Base-by-base conservation (phyloP, 2,329 filamentous ascomycete genomes). In the Xylaria sp. region DNA sequence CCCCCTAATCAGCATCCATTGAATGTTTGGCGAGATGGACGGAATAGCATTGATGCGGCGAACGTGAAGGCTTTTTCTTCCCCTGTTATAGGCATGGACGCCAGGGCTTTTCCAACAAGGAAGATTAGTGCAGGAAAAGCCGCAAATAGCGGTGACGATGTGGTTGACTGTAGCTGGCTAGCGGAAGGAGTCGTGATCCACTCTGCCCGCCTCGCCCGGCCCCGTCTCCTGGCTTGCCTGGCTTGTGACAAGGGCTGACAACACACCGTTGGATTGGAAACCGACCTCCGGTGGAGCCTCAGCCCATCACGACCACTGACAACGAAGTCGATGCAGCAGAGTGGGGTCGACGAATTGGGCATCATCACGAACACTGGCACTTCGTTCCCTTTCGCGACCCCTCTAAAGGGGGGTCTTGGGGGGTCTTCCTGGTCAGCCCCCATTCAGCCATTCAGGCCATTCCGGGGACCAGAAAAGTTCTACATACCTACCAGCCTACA, bases 141-240 rank as follows among this genome's bases (percentile, higher is more conserved):
- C 44, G 48, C 57, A 64, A 69, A 64, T 65, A 59, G 67, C 67
- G 67, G 67, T 69, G 67, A 69, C 66, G 47, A 68, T 67, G 66
- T 69, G 66, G 63, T 60, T 62, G 56, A 60, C 22, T 61, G 50
- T 65, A 48, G 57, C 61, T 68, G 65, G 66, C 57, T 59, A 62
- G 57, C 56, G 57, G 48, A 56, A 59, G 54, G 58, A 56, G 39
- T 37, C 50, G 40, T 22, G 60, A 44, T 67, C 65, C 66, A 68
- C 66, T 53, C 39, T 59, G 56, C 60, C 56, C 61, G 63, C 64
- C 64, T 66, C 64, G 62, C 56, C 63, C 58, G 55, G 55, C 47
- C 56, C 17, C 40, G n/a, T 18, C 19, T 18, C 29, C 46, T n/a
- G n/a, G n/a, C n/a, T n/a, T n/a, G n/a, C n/a, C 44, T 60, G 53